Evolutionary conservation across 345 rosid species (phyloP).

Genomic region (Fremontodendron californicum): DNA sequence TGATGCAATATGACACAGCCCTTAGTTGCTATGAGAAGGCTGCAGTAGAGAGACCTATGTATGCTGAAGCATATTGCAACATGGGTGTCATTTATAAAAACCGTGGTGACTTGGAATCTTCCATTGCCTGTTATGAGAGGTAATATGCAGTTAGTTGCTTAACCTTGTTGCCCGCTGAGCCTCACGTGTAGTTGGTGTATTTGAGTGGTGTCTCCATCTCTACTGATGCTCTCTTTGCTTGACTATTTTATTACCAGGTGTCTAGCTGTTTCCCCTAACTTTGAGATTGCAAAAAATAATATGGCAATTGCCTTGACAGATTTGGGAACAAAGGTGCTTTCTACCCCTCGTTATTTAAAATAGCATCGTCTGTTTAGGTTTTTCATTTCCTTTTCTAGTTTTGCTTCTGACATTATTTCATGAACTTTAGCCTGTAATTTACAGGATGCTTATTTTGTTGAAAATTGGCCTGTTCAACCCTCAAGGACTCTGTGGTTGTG

Average conservation of each 20-base stretch:
- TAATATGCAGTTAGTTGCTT: constrained; percentile 22
- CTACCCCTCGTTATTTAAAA: neutral
- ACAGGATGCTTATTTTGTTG: neutral
- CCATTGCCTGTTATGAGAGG: constrained; percentile 99
- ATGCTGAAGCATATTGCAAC: constrained; percentile 99
- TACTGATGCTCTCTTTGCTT: constrained; percentile 21
- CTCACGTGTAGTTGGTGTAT: constrained; percentile 15
- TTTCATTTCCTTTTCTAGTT: neutral
- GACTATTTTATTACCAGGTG: constrained; percentile 50
- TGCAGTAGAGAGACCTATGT: constrained; percentile 96
- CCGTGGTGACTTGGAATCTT: constrained; percentile 95
- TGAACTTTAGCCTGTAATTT: neutral
- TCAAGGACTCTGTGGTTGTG: neutral
- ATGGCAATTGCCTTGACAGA: constrained; percentile 99
- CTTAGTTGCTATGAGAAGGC: constrained; percentile 97
- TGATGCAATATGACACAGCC: constrained; percentile 99
- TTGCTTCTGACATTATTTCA: neutral
- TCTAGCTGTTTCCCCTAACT: constrained; percentile 96
- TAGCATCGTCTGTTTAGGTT: neutral
- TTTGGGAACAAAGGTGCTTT: constrained; percentile 91
- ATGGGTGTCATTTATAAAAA: constrained; percentile 99
- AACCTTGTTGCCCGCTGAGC: neutral
- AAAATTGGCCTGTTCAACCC: neutral
- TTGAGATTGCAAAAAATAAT: constrained; percentile 99
- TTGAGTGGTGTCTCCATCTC: constrained; percentile 11